Evolutionary conservation across 805 yeast species (phyloP).

Genomic region (Saccharomycopsis amapae): DNA sequence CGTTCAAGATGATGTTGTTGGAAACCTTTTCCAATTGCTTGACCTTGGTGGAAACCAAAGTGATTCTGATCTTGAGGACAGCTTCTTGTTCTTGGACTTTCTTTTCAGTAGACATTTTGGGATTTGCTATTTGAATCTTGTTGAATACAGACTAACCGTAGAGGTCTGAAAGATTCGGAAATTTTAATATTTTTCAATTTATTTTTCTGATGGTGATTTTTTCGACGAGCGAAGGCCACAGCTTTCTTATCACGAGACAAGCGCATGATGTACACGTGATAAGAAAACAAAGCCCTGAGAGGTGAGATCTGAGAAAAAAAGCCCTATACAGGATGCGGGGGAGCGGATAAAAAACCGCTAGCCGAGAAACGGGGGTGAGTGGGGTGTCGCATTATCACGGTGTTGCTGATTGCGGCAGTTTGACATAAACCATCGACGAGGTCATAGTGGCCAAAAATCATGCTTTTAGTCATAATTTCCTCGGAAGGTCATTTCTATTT

Average conservation of each 20-base stretch:
- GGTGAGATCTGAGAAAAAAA: background rate
- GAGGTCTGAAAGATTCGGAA: background rate
- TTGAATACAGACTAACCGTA: background rate
- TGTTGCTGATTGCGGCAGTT: too few relatives aligned
- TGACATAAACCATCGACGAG: too few relatives aligned
- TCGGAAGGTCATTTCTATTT: too few relatives aligned
- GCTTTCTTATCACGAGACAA: background rate
- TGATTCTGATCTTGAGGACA: constrained; percentile 96
- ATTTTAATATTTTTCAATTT: background rate
- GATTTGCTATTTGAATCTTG: constrained; percentile 8
- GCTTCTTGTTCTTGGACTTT: constrained; percentile 85
- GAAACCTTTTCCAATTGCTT: constrained; percentile 97
- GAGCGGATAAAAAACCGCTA: too few relatives aligned
- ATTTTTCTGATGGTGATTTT: background rate
- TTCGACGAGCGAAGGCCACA: background rate
- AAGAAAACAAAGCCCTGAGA: background rate
- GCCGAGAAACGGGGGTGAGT: too few relatives aligned
- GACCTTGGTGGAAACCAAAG: constrained; percentile 98
- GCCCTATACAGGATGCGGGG: too few relatives aligned
- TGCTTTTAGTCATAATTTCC: too few relatives aligned
- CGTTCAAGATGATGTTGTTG: constrained; percentile 81
- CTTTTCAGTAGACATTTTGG: constrained; percentile 69
- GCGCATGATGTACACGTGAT: background rate
- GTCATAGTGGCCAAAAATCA: too few relatives aligned
- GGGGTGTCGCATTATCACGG: too few relatives aligned